Evolutionary conservation across 2,329 filamentous ascomycete species (phyloP), one percentile per base, ranked within the genome.

Genomic region (Zymoseptoria ardabiliae): DNA sequence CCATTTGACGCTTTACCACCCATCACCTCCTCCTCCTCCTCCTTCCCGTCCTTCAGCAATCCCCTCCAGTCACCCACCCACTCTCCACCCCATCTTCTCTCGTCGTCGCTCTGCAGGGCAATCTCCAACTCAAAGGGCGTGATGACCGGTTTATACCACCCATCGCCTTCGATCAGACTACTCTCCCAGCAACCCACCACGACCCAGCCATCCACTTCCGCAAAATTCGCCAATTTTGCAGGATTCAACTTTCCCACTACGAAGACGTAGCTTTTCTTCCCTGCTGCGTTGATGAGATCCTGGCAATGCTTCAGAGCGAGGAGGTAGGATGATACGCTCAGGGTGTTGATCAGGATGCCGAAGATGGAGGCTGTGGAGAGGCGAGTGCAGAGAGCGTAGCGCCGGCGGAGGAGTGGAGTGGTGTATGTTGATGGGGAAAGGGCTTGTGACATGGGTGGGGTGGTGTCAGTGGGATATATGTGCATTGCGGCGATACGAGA

Each of bases 141-240:
- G 49, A 97, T 85, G 9, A 97, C 86, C 0, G 92, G 91, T 67
- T 85, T 84, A 82, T 87, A 97, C 71, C 96, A 96, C 6, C 89
- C 89, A 59, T 89, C 88, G 64, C 91, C 91, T 68, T 97, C 93
- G 4, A 99, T 84, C 55, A 97, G 77, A 61, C 89, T 91, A 73
- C 92, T 96, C 76, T 99, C 94, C 94, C 94, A 99, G 75, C 94
- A 99, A 2, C 94, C 93, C 9, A 99, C 90, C 0, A 97, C 91
- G 0, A 97, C 91, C 94, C 94, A 99, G 17, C 91, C 93, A 50
- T 91, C 93, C 4, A 99, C 85, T 74, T 99, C 94, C 59, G 88
- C 85, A 76, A 99, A 99, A 74, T 99, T 99, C 54, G 94, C 94
- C 21, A 99, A 81, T 74, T 99, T 99, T 45, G 92, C 93, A 0